phyloP scores from a whole-genome alignment of 345 rosid species.

The Eucalyptus erythrocorys region DNA sequence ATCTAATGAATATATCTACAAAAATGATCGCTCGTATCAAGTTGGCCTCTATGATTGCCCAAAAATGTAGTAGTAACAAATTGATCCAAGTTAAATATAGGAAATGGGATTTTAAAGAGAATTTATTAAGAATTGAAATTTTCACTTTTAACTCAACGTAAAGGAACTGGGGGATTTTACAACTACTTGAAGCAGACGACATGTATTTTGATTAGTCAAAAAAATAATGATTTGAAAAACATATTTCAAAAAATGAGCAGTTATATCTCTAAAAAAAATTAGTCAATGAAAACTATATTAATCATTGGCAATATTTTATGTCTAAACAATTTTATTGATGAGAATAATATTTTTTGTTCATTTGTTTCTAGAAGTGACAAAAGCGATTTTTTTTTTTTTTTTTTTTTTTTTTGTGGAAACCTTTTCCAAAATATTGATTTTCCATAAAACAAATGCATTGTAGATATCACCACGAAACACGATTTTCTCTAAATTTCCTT shows the following conservation, averaged over 20 bases:
- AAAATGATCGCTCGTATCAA: neutral
- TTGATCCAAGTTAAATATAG: neutral
- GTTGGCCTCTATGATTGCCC: neutral
- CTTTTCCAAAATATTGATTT: neutral
- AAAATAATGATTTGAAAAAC: neutral
- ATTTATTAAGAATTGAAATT: neutral
- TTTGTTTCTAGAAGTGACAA: neutral
- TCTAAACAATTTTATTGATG: neutral
- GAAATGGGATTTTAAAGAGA: neutral
- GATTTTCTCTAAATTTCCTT: neutral
- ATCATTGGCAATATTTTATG: neutral
- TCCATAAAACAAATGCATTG: fast-evolving
- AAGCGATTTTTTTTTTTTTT: fast-evolving
- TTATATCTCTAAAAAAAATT: neutral
- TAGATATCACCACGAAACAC: neutral
- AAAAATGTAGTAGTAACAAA: neutral
- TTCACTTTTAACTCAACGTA: neutral
- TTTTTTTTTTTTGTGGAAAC: neutral
- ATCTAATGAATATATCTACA: too few relatives aligned
- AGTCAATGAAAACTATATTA: too few relatives aligned
- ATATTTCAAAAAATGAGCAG: neutral
- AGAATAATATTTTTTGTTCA: neutral
- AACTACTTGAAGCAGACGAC: neutral
- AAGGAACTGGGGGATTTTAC: neutral
- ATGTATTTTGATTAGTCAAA: too few relatives aligned